A percentile compares a stretch with the other conserved stretches of the same genome.
phyloP scores from a whole-genome alignment of 148 eudicot species.

The Tetragonia tetragonoides region DNA sequence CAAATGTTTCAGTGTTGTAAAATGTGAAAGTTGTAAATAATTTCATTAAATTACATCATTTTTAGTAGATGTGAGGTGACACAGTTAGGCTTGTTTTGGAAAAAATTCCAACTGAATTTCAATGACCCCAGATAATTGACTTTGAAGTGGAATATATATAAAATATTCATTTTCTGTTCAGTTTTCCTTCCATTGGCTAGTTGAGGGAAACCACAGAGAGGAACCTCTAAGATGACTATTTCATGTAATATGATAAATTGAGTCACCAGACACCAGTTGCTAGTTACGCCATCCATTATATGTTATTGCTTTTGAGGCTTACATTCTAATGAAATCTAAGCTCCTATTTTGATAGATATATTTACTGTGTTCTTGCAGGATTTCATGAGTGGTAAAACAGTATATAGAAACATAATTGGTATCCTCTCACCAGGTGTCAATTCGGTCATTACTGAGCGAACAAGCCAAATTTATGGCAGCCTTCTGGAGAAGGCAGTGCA shows the following conservation, averaged over 20 bases:
- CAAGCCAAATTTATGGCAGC: conserved; percentile 68
- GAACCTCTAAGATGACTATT: not conserved
- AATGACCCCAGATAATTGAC: too few species aligned
- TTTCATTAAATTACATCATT: not conserved
- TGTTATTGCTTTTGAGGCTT: not conserved
- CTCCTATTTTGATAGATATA: not conserved
- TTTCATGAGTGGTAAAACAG: conserved; percentile 95
- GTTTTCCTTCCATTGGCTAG: too few species aligned
- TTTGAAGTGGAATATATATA: too few species aligned
- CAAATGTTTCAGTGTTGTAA: not conserved
- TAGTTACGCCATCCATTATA: not conserved
- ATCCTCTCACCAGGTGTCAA: conserved; percentile 87
- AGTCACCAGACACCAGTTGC: not conserved
- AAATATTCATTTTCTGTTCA: too few species aligned
- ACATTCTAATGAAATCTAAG: not conserved
- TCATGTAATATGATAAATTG: not conserved
- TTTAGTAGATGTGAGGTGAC: not conserved
- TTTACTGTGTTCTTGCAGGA: conserved; percentile 53
- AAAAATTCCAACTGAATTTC: too few species aligned
- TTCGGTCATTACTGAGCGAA: conserved; percentile 67
- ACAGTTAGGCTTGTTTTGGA: not conserved
- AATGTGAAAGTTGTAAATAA: not conserved
- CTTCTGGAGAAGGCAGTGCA: conserved; percentile 81
- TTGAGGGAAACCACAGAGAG: too few species aligned
- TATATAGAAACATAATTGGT: conserved; percentile 82